A percentile compares a stretch with the other conserved stretches of the same genome.
Evolutionary conservation across 208 protist species (phyloP).

Genomic region (Trypanosoma rangeli): DNA sequence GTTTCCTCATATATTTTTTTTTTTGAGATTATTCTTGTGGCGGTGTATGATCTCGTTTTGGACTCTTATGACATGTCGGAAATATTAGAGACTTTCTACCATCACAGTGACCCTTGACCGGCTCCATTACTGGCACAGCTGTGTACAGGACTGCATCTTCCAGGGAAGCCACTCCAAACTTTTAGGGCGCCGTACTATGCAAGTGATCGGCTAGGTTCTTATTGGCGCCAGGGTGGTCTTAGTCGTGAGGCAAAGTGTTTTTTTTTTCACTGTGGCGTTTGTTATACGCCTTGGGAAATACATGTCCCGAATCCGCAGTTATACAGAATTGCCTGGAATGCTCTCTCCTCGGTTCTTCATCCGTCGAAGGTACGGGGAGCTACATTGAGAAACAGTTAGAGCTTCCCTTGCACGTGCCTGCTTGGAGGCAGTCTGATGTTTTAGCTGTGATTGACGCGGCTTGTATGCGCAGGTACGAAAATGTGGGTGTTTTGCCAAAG

Average conservation of each 20-base stretch:
- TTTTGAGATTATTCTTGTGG: conserved; percentile 20
- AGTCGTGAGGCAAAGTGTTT: conserved; percentile 1
- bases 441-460: conserved; percentile 5
- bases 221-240: conserved; percentile 5
- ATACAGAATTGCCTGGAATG: conserved; percentile 3
- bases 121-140: conserved; percentile 16
- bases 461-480: conserved; percentile 15
- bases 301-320: neutral
- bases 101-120: conserved; percentile 31
- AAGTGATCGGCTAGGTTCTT: conserved; percentile 4
- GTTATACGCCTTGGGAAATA: conserved; percentile 9
- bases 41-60: conserved; percentile 14
- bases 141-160: conserved; percentile 12
- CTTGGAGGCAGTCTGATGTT: conserved; percentile 10
- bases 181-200: conserved; percentile 26
- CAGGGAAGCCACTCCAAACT: conserved; percentile 2
- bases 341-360: conserved; percentile 6
- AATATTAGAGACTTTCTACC: conserved; percentile 11
- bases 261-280: neutral
- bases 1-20: conserved; percentile 29
- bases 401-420: conserved; percentile 7
- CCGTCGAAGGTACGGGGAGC: conserved; percentile 8
- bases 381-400: conserved; percentile 3
- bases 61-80: conserved; percentile 11
- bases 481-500: neutral